Conservation (phyloP, 495 filamentous ascomycete species). For the Penicillium pulvis region DNA sequence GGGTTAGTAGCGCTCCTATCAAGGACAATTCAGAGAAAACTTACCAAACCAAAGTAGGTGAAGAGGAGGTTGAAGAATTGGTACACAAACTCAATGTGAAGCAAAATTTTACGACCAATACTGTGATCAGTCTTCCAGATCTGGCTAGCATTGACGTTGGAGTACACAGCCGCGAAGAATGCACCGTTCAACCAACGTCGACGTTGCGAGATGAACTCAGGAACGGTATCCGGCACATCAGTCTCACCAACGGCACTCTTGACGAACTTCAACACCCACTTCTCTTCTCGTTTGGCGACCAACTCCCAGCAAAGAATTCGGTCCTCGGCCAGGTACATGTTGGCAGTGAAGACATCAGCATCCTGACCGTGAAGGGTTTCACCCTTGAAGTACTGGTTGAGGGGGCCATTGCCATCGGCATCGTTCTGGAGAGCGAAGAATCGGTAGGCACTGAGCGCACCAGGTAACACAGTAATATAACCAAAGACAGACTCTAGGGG, state of each 20-base stretch:
- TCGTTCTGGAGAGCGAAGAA: conserved; percentile 98
- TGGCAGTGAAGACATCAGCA: conserved; percentile 97
- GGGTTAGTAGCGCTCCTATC: not conserved
- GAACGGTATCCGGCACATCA: conserved; percentile 75
- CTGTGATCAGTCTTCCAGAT: conserved; percentile 96
- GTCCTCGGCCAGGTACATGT: conserved; percentile 99
- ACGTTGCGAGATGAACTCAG: conserved; percentile 95
- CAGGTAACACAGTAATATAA: conserved; percentile 95
- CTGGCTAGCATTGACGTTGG: conserved; percentile 89
- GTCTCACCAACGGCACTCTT: conserved; percentile 95
- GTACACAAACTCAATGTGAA: conserved; percentile 96
- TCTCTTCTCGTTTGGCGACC: conserved; percentile 90
- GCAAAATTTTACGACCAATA: conserved; percentile 79
- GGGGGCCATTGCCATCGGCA: conserved; percentile 87
- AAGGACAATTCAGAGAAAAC: conserved; percentile 17
- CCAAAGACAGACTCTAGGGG: conserved; percentile 96
- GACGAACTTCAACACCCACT: conserved; percentile 98
- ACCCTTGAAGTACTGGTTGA: conserved; percentile 99
- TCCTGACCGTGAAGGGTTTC: conserved; percentile 96
- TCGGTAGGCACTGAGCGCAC: conserved; percentile 91
- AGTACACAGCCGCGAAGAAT: conserved; percentile 98
- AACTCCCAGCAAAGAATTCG: conserved; percentile 99
- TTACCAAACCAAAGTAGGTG: conserved; percentile 90
- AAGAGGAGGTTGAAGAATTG: conserved; percentile 89
- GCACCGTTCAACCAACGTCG: conserved; percentile 97